Evolutionary conservation across 2,329 filamentous ascomycete genomes (phyloP), one percentile per base, ranked within the genome.

Genomic region (Orbilia quercus): DNA sequence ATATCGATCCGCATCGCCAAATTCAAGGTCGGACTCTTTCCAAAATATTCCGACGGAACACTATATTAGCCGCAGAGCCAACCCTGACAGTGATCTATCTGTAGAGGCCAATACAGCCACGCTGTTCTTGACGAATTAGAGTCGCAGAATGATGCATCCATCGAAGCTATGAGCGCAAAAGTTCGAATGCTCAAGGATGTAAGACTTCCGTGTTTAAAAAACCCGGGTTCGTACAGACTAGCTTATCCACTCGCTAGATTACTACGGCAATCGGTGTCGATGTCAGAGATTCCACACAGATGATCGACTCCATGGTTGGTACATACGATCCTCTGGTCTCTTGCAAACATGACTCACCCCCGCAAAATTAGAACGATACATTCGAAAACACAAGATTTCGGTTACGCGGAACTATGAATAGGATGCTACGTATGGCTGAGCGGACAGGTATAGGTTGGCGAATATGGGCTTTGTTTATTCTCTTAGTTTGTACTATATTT

Each of bases 341-440:
- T 34, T 57, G n/a, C 28, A 31, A 22, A 58, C 1, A 1, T 14
- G 34, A 18, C 36, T 59, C 51, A 23, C 20, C 22, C 14, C 44
- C 7, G 12, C 16, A 28, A 36, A 25, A 38, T 45, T 54, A 65
- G 59, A 98, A 98, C 81, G 91, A 96, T 79, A 87, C 88, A 3
- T 99, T 98, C 80, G 94, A 98, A 80, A 88, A 87, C 78, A 96
- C 94, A 59, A 85, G 93, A 34, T 82, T 92, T 58, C 87, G 91
- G 75, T 83, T 99, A 75, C 87, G 89, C 47, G 92, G 94, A 60
- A 98, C 96, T 16, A 98, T 99, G 95, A 96, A 92, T 80, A 85
- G 93, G 70, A 99, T 99, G 95, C 82, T 98, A 76, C 80, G 94
- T 60, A 99, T 99, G 95, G 95, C 95, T 2, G 87, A 98, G 82